phyloP scores from a whole-genome alignment of 805 yeast genomes.

The Wickerhamiella sorbophila region DNA sequence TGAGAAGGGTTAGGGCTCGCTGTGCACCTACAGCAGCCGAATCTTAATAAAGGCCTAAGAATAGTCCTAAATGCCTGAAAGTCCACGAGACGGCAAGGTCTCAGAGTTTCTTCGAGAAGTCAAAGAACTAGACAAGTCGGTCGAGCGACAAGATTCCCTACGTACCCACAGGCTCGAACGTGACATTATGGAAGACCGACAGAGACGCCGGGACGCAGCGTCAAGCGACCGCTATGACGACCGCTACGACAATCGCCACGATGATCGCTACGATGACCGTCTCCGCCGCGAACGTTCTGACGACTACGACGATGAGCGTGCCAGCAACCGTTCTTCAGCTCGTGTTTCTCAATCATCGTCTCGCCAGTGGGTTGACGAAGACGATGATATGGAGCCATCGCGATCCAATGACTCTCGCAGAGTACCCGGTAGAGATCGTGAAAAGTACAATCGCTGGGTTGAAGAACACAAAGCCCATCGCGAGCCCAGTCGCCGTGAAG shows the following conservation, averaged over 20 bases:
- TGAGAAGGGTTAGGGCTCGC: too few relatives aligned
- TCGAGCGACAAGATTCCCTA: constrained; percentile 21
- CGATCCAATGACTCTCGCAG: neutral
- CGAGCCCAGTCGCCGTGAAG: neutral
- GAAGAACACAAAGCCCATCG: neutral
- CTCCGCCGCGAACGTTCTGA: neutral
- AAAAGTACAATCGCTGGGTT: neutral
- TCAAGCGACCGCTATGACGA: neutral
- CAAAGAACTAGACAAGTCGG: constrained; percentile 17
- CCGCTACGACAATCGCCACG: neutral
- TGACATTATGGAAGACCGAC: constrained; percentile 21
- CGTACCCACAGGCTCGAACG: constrained; percentile 21
- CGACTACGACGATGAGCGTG: neutral
- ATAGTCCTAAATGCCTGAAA: neutral
- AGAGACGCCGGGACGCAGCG: constrained; percentile 10
- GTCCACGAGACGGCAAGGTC: constrained; percentile 12
- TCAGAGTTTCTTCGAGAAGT: constrained; percentile 20
- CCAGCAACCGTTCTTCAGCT: neutral
- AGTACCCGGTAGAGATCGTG: neutral
- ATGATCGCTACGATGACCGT: neutral
- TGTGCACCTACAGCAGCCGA: too few relatives aligned
- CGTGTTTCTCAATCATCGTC: neutral
- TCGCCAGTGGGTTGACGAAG: neutral
- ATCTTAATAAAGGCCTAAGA: too few relatives aligned
- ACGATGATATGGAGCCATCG: neutral